These are phyloP conservation scores for Catenaria anguillulae DNA, from an alignment of 371 early-diverging fungal species.

Conservation along the genomic window DNA sequence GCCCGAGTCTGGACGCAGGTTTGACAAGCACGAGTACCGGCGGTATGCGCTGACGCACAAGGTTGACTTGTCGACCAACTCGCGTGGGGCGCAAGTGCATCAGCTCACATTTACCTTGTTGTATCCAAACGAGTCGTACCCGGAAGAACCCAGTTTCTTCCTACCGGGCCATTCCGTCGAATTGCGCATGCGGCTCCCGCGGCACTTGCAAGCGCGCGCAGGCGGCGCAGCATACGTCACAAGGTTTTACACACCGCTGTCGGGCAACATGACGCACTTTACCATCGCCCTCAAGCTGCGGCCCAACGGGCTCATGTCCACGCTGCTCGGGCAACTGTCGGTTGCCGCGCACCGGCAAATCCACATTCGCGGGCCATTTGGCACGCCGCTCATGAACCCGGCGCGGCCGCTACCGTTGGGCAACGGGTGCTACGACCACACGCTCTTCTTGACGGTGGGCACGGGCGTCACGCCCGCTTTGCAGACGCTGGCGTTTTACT, in stretches of 20 bases:
- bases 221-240: conserved; percentile 6
- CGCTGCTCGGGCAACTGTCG: conserved; percentile 12
- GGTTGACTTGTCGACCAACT: neutral
- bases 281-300: conserved; percentile 14
- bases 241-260: conserved; percentile 23
- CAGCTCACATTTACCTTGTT: conserved; percentile 15
- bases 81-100: neutral
- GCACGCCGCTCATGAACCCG: conserved; percentile 16
- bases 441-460: conserved; percentile 12
- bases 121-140: conserved; percentile 17
- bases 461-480: conserved; percentile 11
- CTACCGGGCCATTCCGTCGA: conserved; percentile 24
- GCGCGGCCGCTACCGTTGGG: conserved; percentile 9
- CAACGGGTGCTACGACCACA: conserved; percentile 3
- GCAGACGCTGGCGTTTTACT: conserved; percentile 9
- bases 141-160: conserved; percentile 17
- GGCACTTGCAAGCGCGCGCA: neutral
- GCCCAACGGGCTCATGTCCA: conserved; percentile 10
- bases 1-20: neutral
- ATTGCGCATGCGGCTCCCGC: conserved; percentile 16
- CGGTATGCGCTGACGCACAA: conserved; percentile 19
- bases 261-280: conserved; percentile 16
- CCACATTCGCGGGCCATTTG: conserved; percentile 29
- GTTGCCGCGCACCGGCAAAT: conserved; percentile 21
- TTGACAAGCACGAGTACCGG: conserved; percentile 21